Evolutionary conservation across 768 basidiomycete species (phyloP), one percentile per base, ranked within the genome.

Genomic region (Suillus hirtellus): DNA sequence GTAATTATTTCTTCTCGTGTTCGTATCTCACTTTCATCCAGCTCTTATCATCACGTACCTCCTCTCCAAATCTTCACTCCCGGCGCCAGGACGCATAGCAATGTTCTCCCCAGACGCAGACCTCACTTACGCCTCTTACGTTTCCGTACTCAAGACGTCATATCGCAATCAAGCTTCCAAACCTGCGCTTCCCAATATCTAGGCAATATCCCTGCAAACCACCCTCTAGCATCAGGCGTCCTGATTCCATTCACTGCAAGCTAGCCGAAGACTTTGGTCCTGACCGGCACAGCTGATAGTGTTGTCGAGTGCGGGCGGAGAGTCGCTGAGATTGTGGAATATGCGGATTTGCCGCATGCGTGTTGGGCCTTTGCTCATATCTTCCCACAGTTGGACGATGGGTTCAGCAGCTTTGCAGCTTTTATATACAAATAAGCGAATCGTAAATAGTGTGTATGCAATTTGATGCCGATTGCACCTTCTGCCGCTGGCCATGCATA

Each of bases 291-390:
- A 14, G 60, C 49, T 2, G 73, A 75, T 63, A 11, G 4, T 8
- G 8, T 69, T 34, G 52, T 67, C 1, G 64, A 66, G 4, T 52
- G 19, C 8, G 64, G 67, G 4, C 63, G 65, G 10, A 65, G 64
- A 31, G 63, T 59, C 1, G 68, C 71, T 2, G 67, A 73, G 19
- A 63, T 73, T 35, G 59, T 75, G 19, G 73, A 73, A 38, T 73
- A 75, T 37, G 52, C 64, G 11, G 63, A 63, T 4, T 63, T 65
- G 21, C 69, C 71, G 2, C 72, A 74, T 64, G 64, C 11, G 1
- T 73, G 69, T 66, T 74, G 72, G 71, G 2, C 40, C 2, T 12
- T 73, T 50, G 21, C 62, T 2, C 38, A 63, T 1, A 17, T 69
- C 1, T 73, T 73, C 37, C 12, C n/a, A 1, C 34, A 54, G n/a